Base-by-base conservation (phyloP, 805 yeast species). In the Metschnikowia cubensis region DNA sequence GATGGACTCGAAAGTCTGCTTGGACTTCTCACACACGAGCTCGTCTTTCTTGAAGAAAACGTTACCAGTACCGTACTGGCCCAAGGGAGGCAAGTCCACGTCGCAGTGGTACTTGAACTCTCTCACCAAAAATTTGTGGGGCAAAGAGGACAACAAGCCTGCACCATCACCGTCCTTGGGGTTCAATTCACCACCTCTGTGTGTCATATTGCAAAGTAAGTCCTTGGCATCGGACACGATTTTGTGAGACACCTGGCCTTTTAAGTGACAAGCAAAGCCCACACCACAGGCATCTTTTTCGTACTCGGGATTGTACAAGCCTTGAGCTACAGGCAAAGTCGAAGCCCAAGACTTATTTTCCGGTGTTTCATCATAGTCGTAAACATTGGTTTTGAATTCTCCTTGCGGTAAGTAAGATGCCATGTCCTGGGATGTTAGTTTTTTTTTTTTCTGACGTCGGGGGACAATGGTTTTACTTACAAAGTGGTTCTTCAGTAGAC, bases 101-200 rank as follows among this genome's bases (percentile, higher is more conserved):
- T 81, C 75, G 62, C 85, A 77, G 51, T 81, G 81, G 60, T 85
- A 82, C 60, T 80, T 80, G 67, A 91, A 91, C 73, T 92, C 98
- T 67, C 92, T 82, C 52, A 71, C 70, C 77, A 92, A 82, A 68
- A 94, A 89, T 57, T 81, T 83, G 72, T 91, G 97, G 34, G 97
- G 97, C 55, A 92, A 83, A 31, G 96, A 86, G 45, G 94, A 82
- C 81, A 92, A 82, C 54, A 92, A 89, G 69, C 99, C 99, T 25
- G 99, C 99, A 71, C 99, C 99, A 67, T 92, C 99, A 70, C 99
- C 99, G 67, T 92, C 97, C 62, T 90, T 83, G 20, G 97, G 96
- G 64, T 91, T 96, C 52, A 96, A 96, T 53, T 91, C 97, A 37
- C 98, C 98, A 66, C 99, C 99, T 74, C 99, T 83, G 70, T 92